Evolutionary conservation across 2,329 filamentous ascomycete species (phyloP).

Genomic region (Botrytis fabae): DNA sequence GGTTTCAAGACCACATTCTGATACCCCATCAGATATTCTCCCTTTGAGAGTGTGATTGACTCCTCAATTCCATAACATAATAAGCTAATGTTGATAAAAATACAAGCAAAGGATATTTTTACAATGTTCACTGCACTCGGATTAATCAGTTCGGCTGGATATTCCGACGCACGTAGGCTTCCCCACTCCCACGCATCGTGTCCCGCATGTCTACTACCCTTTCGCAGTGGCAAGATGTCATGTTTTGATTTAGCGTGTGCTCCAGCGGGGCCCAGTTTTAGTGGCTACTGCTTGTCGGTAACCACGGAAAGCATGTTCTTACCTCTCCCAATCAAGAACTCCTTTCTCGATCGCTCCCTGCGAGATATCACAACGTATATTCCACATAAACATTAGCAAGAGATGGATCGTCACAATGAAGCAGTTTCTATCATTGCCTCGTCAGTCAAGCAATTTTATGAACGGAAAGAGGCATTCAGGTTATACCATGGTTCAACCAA

Average conservation of each 20-base stretch:
- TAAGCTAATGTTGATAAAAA: neutral
- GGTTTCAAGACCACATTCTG: neutral
- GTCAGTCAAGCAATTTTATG: slow-evolving; percentile 29
- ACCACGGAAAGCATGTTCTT: neutral
- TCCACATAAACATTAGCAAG: neutral
- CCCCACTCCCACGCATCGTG: neutral
- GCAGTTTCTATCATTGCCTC: slow-evolving; percentile 31
- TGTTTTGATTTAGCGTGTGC: neutral
- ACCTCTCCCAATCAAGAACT: neutral
- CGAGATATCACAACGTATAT: neutral
- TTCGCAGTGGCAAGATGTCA: neutral
- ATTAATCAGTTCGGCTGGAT: neutral
- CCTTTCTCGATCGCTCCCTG: neutral
- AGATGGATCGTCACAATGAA: slow-evolving; percentile 32
- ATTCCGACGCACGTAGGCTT: neutral
- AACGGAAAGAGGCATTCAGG: slow-evolving; percentile 44
- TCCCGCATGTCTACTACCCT: neutral
- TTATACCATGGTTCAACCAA: slow-evolving; percentile 59
- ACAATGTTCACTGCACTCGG: neutral
- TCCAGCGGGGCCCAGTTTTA: neutral
- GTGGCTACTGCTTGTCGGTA: neutral
- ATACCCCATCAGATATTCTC: neutral
- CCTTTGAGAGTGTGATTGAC: neutral
- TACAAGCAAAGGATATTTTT: neutral
- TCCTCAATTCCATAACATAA: too few species aligned